Conservation (phyloP, 768 basidiomycete species). For the Pisolithus sp. region DNA sequence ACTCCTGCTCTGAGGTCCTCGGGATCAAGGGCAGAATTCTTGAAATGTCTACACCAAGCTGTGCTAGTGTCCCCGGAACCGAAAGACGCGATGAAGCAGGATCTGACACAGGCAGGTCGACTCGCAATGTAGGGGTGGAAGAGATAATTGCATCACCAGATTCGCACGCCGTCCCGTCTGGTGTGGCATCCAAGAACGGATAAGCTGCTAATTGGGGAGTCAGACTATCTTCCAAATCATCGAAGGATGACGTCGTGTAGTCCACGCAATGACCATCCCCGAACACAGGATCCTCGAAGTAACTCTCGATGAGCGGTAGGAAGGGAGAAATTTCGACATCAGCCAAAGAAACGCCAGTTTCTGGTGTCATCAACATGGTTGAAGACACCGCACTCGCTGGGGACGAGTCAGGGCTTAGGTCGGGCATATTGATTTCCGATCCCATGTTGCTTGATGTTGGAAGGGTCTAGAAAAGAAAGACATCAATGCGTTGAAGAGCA, state of each 20-base stretch:
- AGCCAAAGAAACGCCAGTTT: neutral
- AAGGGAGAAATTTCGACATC: neutral
- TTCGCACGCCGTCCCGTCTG: neutral
- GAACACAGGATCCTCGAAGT: neutral
- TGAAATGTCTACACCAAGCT: neutral
- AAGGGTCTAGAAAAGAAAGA: neutral
- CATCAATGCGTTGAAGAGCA: neutral
- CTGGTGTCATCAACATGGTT: constrained; percentile 3
- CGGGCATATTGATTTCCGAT: neutral
- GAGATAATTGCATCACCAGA: neutral
- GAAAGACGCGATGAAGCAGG: neutral
- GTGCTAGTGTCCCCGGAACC: neutral
- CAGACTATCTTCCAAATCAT: constrained; percentile 7
- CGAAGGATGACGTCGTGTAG: constrained; percentile 1
- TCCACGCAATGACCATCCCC: neutral
- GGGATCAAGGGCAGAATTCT: neutral
- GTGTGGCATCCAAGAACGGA: constrained; percentile 2
- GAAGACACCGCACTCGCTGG: constrained; percentile 6
- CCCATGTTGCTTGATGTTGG: neutral
- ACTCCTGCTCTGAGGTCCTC: neutral
- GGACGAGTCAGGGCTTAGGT: constrained; percentile 6
- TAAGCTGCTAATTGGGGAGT: constrained; percentile 12
- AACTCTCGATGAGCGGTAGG: neutral
- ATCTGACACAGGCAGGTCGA: neutral
- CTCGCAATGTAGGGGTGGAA: neutral